Percentiles rank a stretch among this genome's conserved stretches.
Conservation (phyloP, 495 filamentous ascomycete genomes). For the Penicillium dipodomyicola region DNA sequence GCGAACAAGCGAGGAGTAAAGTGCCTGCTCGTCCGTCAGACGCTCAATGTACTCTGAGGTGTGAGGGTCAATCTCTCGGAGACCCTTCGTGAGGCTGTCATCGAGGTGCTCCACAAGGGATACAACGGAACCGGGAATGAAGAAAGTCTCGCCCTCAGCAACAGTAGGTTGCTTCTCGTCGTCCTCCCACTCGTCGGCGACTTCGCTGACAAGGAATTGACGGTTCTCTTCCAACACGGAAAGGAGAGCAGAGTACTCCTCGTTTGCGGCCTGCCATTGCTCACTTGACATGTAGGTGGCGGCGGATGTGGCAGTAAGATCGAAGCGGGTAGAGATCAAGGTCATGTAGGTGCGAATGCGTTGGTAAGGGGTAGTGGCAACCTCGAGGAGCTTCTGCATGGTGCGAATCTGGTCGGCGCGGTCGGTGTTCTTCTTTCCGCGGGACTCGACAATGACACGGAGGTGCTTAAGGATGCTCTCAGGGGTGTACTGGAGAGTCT, state of each 20-base stretch:
- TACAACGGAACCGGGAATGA: slow-evolving; percentile 88
- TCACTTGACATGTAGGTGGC: slow-evolving; percentile 88
- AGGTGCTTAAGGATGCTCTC: slow-evolving; percentile 99
- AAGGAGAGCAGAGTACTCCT: slow-evolving; percentile 75
- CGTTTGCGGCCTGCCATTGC: slow-evolving; percentile 93
- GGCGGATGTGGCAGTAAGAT: slow-evolving; percentile 75
- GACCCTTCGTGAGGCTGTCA: slow-evolving; percentile 92
- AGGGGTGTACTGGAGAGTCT: slow-evolving; percentile 82
- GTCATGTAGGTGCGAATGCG: slow-evolving; percentile 89
- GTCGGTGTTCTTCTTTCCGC: slow-evolving; percentile 99
- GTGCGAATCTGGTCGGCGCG: slow-evolving; percentile 88
- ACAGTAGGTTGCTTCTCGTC: slow-evolving; percentile 86
- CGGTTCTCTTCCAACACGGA: slow-evolving; percentile 72
- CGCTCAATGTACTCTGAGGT: slow-evolving; percentile 98
- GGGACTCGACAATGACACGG: slow-evolving; percentile 84
- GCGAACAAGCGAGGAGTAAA: slow-evolving; percentile 89
- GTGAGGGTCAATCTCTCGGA: slow-evolving; percentile 97
- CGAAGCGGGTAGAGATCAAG: slow-evolving; percentile 90
- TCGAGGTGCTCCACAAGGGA: slow-evolving; percentile 95
- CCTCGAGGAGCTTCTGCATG: slow-evolving; percentile 94
- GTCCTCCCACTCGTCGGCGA: slow-evolving; percentile 97
- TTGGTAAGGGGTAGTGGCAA: slow-evolving; percentile 87
- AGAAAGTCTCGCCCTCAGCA: slow-evolving; percentile 68
- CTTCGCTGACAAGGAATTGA: slow-evolving; percentile 80
- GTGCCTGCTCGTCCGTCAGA: slow-evolving; percentile 81